Percentiles rank a stretch among this genome's conserved stretches.
These are phyloP conservation scores for Caulochytrium protostelioides DNA, from an alignment of 371 early-diverging fungal genomes.

Conservation along the genomic window DNA sequence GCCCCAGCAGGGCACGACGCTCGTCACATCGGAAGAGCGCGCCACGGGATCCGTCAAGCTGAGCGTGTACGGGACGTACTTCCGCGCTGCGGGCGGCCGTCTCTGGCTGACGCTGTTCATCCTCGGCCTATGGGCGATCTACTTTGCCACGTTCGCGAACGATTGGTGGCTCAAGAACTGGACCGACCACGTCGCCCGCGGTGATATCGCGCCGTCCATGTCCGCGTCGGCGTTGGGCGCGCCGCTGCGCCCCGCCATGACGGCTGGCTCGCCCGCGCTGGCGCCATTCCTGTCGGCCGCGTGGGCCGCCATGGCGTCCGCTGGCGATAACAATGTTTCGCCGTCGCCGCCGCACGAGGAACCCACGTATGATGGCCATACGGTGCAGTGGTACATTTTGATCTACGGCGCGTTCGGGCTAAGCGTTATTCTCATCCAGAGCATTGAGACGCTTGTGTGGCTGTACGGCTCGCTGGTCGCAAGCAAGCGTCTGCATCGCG, in stretches of 20 bases:
- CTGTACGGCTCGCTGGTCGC: conserved; percentile 8
- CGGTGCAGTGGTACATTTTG: conserved; percentile 3
- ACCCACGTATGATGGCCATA: neutral
- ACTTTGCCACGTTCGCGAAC: conserved; percentile 8
- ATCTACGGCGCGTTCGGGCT: conserved; percentile 10
- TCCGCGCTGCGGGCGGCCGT: conserved; percentile 18
- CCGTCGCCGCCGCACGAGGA: neutral
- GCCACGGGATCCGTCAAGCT: conserved; percentile 13
- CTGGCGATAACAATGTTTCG: neutral
- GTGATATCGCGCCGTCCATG: neutral
- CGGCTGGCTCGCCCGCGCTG: neutral
- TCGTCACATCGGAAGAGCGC: conserved; percentile 9
- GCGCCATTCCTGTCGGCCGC: neutral
- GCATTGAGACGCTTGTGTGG: conserved; percentile 1
- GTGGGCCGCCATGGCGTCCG: neutral
- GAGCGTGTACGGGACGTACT: conserved; percentile 12
- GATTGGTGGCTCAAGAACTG: conserved; percentile 24
- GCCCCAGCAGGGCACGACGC: conserved; percentile 1
- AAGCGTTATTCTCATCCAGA: conserved; percentile 3
- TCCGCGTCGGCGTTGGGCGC: neutral
- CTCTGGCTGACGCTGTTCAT: conserved; percentile 6
- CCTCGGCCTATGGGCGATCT: conserved; percentile 1
- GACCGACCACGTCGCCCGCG: conserved; percentile 9
- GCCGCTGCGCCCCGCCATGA: neutral
- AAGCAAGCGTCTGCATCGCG: conserved; percentile 10